A percentile compares a stretch with the other conserved stretches of the same genome.
Conservation (phyloP, 768 basidiomycete genomes). For the Russula sp. region DNA sequence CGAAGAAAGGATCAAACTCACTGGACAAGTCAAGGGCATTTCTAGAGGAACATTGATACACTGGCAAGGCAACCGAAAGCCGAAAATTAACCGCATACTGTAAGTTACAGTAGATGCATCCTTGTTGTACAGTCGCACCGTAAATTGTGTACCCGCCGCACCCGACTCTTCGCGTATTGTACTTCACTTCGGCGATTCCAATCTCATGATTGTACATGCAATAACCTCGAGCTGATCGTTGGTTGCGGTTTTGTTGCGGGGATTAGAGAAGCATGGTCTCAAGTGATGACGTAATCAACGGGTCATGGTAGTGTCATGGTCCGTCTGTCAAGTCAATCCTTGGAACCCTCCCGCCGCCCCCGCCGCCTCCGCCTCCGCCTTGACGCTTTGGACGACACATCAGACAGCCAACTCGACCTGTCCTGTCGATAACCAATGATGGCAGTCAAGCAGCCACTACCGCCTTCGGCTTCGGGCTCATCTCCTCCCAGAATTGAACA, state of each 20-base stretch:
- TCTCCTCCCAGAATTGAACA: not conserved
- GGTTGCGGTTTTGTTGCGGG: too few relatives aligned
- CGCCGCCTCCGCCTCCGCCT: not conserved
- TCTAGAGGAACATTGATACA: not conserved
- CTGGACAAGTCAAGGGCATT: not conserved
- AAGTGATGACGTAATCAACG: slow-evolving; percentile 2
- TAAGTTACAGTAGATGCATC: too few relatives aligned
- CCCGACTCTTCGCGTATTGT: too few relatives aligned
- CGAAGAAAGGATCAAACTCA: not conserved
- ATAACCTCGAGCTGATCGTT: too few relatives aligned
- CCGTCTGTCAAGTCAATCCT: too few relatives aligned
- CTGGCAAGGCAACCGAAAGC: too few relatives aligned
- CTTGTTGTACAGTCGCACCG: too few relatives aligned
- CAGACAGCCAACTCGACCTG: not conserved
- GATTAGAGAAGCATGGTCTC: too few relatives aligned
- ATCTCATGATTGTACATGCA: not conserved
- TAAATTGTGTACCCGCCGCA: too few relatives aligned
- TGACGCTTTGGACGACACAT: not conserved
- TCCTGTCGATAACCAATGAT: not conserved
- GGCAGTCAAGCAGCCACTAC: slow-evolving; percentile 15
- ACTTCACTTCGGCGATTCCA: too few relatives aligned
- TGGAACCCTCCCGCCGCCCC: not conserved
- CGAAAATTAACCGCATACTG: too few relatives aligned
- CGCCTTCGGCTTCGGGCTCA: not conserved
- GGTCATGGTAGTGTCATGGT: too few relatives aligned